Conservation (phyloP, 495 filamentous ascomycete genomes). For the Astrothelium subdiscretum region DNA sequence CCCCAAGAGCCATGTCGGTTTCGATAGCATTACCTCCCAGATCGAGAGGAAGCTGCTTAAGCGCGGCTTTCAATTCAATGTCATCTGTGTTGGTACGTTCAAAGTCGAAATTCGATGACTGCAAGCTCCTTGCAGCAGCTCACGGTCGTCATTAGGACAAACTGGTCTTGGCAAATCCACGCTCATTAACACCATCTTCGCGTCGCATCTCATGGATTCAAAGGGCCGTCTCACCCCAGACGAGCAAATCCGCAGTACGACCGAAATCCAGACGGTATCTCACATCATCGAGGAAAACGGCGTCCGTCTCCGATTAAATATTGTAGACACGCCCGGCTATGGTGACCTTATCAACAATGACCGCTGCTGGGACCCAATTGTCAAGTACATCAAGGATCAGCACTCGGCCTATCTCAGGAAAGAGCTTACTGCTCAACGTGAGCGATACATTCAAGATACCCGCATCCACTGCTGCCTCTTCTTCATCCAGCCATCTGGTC, state of each 20-base stretch:
- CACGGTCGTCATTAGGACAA: conserved; percentile 52
- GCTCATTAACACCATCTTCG: conserved; percentile 99
- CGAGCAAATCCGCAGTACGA: conserved; percentile 87
- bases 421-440: conserved; percentile 98
- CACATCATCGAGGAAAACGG: conserved; percentile 99
- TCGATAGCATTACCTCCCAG: conserved; percentile 96
- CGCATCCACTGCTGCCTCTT: conserved; percentile 99
- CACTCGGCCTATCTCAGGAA: conserved; percentile 99
- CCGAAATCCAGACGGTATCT: conserved; percentile 93
- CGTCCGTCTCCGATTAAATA: conserved; percentile 65
- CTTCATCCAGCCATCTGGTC: conserved; percentile 98
- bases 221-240: conserved; percentile 88
- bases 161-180: conserved; percentile 98
- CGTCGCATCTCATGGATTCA: conserved; percentile 96
- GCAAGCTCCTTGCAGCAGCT: neutral
- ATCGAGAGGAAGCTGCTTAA: conserved; percentile 99
- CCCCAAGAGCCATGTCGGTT: conserved; percentile 95
- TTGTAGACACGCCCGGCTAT: conserved; percentile 71
- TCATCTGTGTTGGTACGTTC: conserved; percentile 97
- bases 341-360: conserved; percentile 77
- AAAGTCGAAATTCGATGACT: neutral
- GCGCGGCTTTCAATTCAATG: conserved; percentile 99
- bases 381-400: conserved; percentile 99
- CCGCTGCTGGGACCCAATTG: conserved; percentile 85
- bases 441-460: conserved; percentile 98